Percentiles rank a stretch among this genome's conserved stretches.
phyloP scores from a whole-genome alignment of 768 basidiomycete genomes.

The Terana coerulea region DNA sequence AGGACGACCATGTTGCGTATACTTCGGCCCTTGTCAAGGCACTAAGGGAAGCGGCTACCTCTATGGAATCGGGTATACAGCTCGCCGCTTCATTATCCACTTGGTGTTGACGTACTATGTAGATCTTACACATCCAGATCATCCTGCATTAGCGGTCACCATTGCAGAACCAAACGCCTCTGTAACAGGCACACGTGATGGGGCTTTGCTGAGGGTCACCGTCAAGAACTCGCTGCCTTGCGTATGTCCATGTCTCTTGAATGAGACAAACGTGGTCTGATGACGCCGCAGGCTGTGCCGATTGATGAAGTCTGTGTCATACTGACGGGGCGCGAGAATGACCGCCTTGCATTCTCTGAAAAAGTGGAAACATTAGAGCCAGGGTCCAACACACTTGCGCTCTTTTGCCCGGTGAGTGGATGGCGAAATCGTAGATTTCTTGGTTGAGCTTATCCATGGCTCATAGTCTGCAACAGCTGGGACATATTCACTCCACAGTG shows the following conservation, averaged over 20 bases:
- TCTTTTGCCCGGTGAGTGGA: conserved; percentile 69
- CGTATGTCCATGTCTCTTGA: conserved; percentile 41
- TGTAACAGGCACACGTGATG: conserved; percentile 60
- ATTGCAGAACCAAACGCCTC: conserved; percentile 41
- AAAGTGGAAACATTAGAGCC: conserved; percentile 42
- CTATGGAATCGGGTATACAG: conserved; percentile 50
- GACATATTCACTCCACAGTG: conserved; percentile 61
- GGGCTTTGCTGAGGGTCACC: conserved; percentile 53
- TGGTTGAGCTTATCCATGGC: too few species aligned
- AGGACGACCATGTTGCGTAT: conserved; percentile 49
- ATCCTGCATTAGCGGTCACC: conserved; percentile 60
- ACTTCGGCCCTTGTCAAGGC: conserved; percentile 45
- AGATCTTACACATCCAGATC: conserved; percentile 69
- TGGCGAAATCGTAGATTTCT: not conserved
- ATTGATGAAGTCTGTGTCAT: conserved; percentile 59
- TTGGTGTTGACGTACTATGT: conserved; percentile 7
- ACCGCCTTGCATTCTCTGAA: conserved; percentile 53
- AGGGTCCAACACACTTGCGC: conserved; percentile 52
- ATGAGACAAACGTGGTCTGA: conserved; percentile 9
- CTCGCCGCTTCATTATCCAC: not conserved
- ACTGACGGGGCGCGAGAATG: conserved; percentile 60
- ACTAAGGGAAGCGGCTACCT: conserved; percentile 44
- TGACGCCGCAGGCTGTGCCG: conserved; percentile 60
- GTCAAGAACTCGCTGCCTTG: conserved; percentile 71
- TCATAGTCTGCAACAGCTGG: conserved; percentile 67